Evolutionary conservation across 2,329 filamentous ascomycete genomes (phyloP), one percentile per base, ranked within the genome.

Genomic region (Neofusicoccum ribis): DNA sequence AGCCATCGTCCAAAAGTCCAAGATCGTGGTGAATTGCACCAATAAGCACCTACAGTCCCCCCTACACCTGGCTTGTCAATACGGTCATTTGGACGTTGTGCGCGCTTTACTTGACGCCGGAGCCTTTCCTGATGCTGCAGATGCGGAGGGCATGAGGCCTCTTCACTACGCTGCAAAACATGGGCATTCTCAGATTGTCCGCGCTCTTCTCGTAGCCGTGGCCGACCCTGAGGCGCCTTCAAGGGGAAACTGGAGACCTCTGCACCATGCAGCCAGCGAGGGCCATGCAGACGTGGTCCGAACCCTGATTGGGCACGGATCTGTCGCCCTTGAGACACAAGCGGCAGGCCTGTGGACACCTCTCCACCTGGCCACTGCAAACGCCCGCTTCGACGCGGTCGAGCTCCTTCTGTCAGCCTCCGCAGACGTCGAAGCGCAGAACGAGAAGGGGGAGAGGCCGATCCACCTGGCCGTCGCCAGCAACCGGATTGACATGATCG

Each of bases 401-500:
- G 44, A 51, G 23, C 17, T 51, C 9, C 8, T 62, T 1, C 39
- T 59, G 1, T 4, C 31, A 2, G 59, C 44, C 2, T 34, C 15
- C 1, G 59, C 46, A 3, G 15, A 50, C 6, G 7, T 41, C 31
- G 59, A 50, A 8, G 27, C 17, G 3, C n/a, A 17, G 15, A 51
- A 37, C 11, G 60, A 41, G 3, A n/a, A 20, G 9, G 46, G 20
- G 1, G 20, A 63, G 8, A 9, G 46, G 7, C 34, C 60, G 0
- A 7, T 63, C 8, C 56, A 60, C 17, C 39, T 60, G 51, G 74
- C 74, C 2, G 68, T 77, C 15, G 75, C 76, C 52, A 73, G 71
- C 63, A 72, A 73, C 51, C 27, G 27, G 1, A 70, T 73, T 8
- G 69, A 67, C 27, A 69, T 76, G 4, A 72, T 77, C n/a, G 67